Conservation (phyloP, 345 rosid species). For the Cochlearia excelsa region DNA sequence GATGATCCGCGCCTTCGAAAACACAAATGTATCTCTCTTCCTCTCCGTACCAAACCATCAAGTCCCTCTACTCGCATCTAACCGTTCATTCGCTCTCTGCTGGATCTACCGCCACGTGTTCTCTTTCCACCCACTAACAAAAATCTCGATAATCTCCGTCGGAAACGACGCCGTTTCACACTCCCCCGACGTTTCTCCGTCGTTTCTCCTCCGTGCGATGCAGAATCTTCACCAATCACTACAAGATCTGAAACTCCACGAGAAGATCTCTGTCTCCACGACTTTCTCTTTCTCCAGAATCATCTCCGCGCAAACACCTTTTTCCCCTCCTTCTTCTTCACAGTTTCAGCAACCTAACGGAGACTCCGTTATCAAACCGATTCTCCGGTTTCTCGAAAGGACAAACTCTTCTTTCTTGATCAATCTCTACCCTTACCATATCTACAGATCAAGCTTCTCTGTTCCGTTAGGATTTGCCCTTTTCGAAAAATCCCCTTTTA, state of each 20-base stretch:
- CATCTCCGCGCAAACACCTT: constrained; percentile 49
- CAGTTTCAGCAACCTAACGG: constrained; percentile 64
- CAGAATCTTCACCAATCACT: constrained; percentile 55
- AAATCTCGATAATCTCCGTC: constrained; percentile 69
- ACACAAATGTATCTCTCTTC: constrained; percentile 70
- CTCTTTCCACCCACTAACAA: constrained; percentile 80
- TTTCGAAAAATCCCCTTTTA: constrained; percentile 70
- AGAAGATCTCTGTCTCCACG: constrained; percentile 59
- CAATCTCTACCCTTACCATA: constrained; percentile 77
- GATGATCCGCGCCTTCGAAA: constrained; percentile 67
- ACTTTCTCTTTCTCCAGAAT: constrained; percentile 76
- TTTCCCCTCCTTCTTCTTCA: constrained; percentile 51
- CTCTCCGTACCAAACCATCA: constrained; percentile 78
- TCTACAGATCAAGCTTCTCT: constrained; percentile 59
- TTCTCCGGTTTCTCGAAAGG: constrained; percentile 58
- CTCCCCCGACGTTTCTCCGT: constrained; percentile 40
- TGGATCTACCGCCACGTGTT: constrained; percentile 77
- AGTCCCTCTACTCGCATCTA: constrained; percentile 65
- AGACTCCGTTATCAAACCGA: constrained; percentile 56
- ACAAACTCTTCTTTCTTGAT: constrained; percentile 78
- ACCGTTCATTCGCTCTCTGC: constrained; percentile 62
- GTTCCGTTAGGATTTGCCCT: constrained; percentile 82
- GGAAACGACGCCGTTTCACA: constrained; percentile 61
- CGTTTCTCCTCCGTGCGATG: constrained; percentile 64
- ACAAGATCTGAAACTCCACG: constrained; percentile 55